Evolutionary conservation across 2,329 filamentous ascomycete species (phyloP), one percentile per base, ranked within the genome.

Genomic region (Alternaria alternata): DNA sequence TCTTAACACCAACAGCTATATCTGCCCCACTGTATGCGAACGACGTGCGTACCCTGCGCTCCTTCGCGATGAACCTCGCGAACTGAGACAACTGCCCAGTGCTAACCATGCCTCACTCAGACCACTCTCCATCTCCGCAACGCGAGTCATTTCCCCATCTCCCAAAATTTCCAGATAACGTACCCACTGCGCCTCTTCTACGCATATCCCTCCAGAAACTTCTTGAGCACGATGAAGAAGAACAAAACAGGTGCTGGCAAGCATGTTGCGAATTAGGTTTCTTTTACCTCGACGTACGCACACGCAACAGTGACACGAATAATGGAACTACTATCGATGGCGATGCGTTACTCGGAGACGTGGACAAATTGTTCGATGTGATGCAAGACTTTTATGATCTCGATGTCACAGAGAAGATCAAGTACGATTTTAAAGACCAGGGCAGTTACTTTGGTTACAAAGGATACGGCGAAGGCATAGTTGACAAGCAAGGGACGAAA

Each of bases 261-360:
- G 79, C 80, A 6, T 82, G 79, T 67, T 79, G 78, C 54, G 80
- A 85, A 3, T 75, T 87, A 1, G 85, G 85, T 1, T 87, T 87
- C 75, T 87, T 87, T 75, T 87, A 87, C 63, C 77, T 87, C 7
- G 83, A 87, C 63, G 72, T 87, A 3, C 73, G 77, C 22, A 61
- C 42, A 9, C 6, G 20, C 20, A 14, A 16, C 39, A 32, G 24
- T 8, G n/a, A 16, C 30, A 16, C 34, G 16, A 26, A 24, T 9
- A 18, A 46, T 16, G 24, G 8, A 24, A 30, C 44, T 30, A 14
- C 38, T 14, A 54, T 75, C 26, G 61, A 76, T 18, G 83, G 83
- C 6, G 67, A 77, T 14, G 68, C 68, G 1, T 67, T 86, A 4
- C 74, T 86, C 1, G 42, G 65, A 2, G 76, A 83, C 57, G 81